Evolutionary conservation across 2,329 filamentous ascomycete species (phyloP).

Genomic region (Nigrospora osmanthi): DNA sequence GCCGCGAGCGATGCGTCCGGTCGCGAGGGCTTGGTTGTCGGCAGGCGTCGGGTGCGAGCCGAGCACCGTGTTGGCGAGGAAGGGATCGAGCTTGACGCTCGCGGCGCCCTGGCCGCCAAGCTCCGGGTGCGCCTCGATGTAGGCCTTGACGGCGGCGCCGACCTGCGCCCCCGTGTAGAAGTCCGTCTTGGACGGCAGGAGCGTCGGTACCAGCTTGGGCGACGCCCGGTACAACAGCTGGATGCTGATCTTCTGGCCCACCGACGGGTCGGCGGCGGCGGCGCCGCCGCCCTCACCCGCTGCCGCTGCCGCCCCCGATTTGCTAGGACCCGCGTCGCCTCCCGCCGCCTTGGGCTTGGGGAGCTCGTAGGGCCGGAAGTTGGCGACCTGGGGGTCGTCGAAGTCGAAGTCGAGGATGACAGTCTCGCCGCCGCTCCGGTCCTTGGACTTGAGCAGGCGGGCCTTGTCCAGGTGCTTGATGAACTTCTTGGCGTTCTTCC

Average conservation of each 20-base stretch:
- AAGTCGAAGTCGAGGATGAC: constrained; percentile 60
- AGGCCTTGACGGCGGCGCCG: constrained; percentile 46
- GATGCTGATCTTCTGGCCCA: constrained; percentile 10
- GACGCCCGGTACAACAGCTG: constrained; percentile 12
- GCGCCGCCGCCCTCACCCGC: background rate
- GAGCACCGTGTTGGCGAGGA: constrained; percentile 55
- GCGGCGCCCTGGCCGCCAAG: constrained; percentile 51
- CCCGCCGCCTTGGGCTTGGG: constrained; percentile 29
- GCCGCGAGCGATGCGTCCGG: constrained; percentile 3
- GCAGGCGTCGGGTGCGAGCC: constrained; percentile 28
- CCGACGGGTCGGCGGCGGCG: background rate
- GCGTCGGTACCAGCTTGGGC: constrained; percentile 28
- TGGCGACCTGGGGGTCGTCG: constrained; percentile 39
- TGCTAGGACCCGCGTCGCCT: too few relatives aligned
- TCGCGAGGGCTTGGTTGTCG: constrained; percentile 43
- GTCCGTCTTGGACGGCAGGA: constrained; percentile 27
- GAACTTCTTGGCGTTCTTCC: constrained; percentile 64
- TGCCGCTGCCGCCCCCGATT: constrained; percentile 2
- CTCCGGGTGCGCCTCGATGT: constrained; percentile 49
- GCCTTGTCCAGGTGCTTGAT: constrained; percentile 61
- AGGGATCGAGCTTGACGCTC: constrained; percentile 52
- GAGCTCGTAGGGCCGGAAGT: constrained; percentile 57
- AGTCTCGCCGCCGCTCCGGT: constrained; percentile 55
- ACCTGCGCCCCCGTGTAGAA: constrained; percentile 55
- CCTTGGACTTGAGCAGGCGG: constrained; percentile 55